A percentile compares a stretch with the other conserved stretches of the same genome.
Conservation (phyloP, 805 yeast genomes). For the Tetrapisispora namnaoensis region DNA sequence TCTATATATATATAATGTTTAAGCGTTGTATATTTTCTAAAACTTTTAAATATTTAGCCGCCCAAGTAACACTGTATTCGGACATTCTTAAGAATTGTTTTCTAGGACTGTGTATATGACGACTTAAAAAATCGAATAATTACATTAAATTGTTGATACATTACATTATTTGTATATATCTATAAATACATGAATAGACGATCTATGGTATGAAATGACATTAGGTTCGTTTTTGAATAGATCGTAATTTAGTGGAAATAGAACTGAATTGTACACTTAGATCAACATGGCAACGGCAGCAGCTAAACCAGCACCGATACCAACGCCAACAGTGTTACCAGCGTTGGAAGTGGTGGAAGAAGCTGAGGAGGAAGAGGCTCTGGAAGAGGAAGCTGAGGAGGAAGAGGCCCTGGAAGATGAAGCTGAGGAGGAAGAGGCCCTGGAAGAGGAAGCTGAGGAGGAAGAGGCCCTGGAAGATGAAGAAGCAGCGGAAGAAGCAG, state of each 20-base stretch:
- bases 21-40: too few relatives aligned
- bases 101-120: too few relatives aligned
- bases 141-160: not conserved
- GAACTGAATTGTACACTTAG: not conserved
- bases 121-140: not conserved
- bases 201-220: too few relatives aligned
- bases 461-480: constrained; percentile 1
- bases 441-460: not conserved
- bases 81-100: too few relatives aligned
- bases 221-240: not conserved
- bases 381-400: constrained; percentile 2
- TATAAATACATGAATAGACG: not conserved
- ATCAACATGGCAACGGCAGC: constrained; percentile 7
- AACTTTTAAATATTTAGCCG: too few relatives aligned
- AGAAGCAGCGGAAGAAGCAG: constrained; percentile 3
- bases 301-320: constrained; percentile 26
- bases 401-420: constrained; percentile 1
- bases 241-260: too few relatives aligned
- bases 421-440: constrained; percentile 3
- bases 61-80: too few relatives aligned
- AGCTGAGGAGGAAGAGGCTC: not conserved
- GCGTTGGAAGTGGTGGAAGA: not conserved
- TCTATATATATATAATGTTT: too few relatives aligned
- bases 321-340: constrained; percentile 1
- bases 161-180: not conserved